Base-by-base conservation (phyloP, 768 basidiomycete genomes). In the Amyloporia xantha region DNA sequence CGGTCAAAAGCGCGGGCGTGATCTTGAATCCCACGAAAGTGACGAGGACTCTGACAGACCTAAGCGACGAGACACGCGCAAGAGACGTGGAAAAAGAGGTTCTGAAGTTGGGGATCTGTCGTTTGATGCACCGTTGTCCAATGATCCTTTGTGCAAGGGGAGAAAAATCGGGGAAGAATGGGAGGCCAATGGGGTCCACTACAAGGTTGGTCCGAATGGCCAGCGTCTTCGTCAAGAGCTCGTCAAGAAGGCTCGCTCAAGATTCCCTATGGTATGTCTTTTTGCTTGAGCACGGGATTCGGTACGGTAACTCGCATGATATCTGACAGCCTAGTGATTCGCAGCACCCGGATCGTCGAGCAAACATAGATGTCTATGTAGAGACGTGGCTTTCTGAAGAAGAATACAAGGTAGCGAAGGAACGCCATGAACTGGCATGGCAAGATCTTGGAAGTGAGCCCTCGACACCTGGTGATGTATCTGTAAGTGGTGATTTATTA, bases 341-440 rank as follows among this genome's bases (percentile, higher is more conserved):
- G 6, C 74, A 78, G 50, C 87, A 91, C 62, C 84, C 86, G 3
- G 88, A 91, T 64, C 77, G 78, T 38, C 67, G 78, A 47, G 79
- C 75, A 19, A 78, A 81, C 50, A 67, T 88, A 21, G 80, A 86
- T 53, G 80, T 89, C 25, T 84, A 76, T 56, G 76, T 90, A n/a
- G 87, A 89, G 62, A 73, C 71, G 17, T 91, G 88, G 88, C 71
- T 88, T 46, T 80, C 80, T 10, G 86, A 89, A 48, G 84, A 81
- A 49, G 81, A 86, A 55, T 84, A 86, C 62, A 69, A 72, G 43
- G 72, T 73, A 41, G 82, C 84, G 1, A 86, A 86, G 54, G 71
- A 73, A 15, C 71, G 73, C 35, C 75, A 74, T 48, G 70, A 79
- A 30, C 62, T 89, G 15, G 81, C 79, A 15, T 86, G 84, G 84